Evolutionary conservation across 768 basidiomycete species (phyloP), one percentile per base, ranked within the genome.

Genomic region (Lactarius pseudohatsudake): DNA sequence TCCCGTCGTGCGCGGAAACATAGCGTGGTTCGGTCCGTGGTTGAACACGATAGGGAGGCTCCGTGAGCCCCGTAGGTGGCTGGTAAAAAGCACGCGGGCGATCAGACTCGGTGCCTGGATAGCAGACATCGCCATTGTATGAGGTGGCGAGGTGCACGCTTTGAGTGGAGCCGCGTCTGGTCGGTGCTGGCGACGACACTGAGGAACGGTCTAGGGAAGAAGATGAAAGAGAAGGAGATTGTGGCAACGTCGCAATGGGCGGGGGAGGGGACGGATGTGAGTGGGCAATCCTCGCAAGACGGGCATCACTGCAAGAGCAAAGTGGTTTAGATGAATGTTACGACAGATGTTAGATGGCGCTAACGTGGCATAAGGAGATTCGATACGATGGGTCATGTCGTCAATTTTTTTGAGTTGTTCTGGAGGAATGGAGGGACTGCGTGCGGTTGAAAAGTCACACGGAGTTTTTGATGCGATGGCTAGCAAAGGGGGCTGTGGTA

Each of bases 151-250:
- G 65, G 79, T 73, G 70, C 76, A 77, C 59, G 64, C 72, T 47
- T 75, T 75, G 68, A 72, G 60, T 74, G 77, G 68, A 79, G 77
- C 68, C 80, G 76, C 71, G 68, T 69, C 76, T 84, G 78, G 62
- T 82, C 72, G 67, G 77, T 28, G 85, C 84, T 8, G 88, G 85
- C 1, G 86, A 85, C n/a, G 81, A 81, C 55, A 84, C 81, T 40
- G 84, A 82, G 55, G 84, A 84, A 72, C 85, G 82, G 78, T 87
- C 86, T 41, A 83, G 77, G 0, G 85, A 85, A 54, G 85, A 84
- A 41, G 83, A 80, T 11, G 85, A 86, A 41, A 84, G 77, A 7
- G 86, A 84, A 47, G 88, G 86, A 0, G 88, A 89, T 72, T 85
- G 84, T 30, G 85, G 77, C 67, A 80, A 78, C 54, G 81, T 80